phyloP scores from a whole-genome alignment of 139 green algal genomes.

The Chlamydomonas urium region DNA sequence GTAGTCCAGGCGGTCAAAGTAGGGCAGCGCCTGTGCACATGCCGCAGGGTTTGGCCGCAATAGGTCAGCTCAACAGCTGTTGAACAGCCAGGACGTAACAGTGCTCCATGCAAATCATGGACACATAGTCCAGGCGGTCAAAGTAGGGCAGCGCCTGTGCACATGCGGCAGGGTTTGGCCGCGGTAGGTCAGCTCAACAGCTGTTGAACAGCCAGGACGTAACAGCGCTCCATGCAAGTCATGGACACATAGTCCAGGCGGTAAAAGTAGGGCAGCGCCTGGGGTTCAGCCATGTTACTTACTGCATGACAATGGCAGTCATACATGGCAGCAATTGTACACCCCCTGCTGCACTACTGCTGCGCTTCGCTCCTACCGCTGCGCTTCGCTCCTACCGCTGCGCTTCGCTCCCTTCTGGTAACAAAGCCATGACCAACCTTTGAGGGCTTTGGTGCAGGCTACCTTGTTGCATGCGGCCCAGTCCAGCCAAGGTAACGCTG shows the following conservation, averaged over 20 bases:
- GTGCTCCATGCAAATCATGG: constrained; percentile 88
- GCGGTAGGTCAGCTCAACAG: constrained; percentile 30
- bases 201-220: constrained; percentile 75
- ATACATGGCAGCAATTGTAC: no score
- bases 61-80: constrained; percentile 39
- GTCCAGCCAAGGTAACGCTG: no score
- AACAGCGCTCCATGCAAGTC: constrained; percentile 86
- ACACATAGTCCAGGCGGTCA: constrained; percentile 86
- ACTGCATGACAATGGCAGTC: no score
- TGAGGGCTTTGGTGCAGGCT: no score
- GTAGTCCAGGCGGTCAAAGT: constrained; percentile 89
- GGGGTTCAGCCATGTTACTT: no score
- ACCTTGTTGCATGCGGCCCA: no score
- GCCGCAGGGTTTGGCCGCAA: no score
- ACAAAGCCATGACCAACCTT: no score
- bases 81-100: constrained; percentile 78
- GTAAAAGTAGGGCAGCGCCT: constrained; percentile 88
- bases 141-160: constrained; percentile 83
- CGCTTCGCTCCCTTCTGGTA: no score
- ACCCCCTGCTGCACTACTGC: no score
- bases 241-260: constrained; percentile 85
- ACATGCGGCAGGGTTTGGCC: neutral
- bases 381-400: no score
- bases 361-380: no score
- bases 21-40: constrained; percentile 67